phyloP scores from a whole-genome alignment of 805 yeast species.

The Alloascoidea hylecoeti region DNA sequence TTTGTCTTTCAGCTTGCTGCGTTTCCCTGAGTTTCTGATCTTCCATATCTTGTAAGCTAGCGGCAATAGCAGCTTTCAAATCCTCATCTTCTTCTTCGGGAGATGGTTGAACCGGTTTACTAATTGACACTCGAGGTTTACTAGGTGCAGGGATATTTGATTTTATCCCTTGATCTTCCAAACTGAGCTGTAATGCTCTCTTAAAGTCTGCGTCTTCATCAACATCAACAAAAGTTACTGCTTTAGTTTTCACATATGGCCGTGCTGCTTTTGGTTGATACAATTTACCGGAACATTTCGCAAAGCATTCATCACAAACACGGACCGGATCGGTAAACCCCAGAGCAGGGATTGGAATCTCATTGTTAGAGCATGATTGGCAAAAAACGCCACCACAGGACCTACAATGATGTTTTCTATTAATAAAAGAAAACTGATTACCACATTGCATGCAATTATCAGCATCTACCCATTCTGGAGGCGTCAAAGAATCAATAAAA shows the following conservation, averaged over 20 bases:
- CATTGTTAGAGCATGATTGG: slow-evolving; percentile 70
- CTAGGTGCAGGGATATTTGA: slow-evolving; percentile 9
- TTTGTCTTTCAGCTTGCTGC: slow-evolving; percentile 5
- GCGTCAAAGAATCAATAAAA: slow-evolving; percentile 78
- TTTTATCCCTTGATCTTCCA: slow-evolving; percentile 36
- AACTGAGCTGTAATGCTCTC: slow-evolving; percentile 66
- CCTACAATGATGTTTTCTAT: slow-evolving; percentile 92
- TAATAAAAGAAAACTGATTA: slow-evolving; percentile 60
- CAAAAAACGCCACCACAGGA: slow-evolving; percentile 94
- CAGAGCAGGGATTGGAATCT: slow-evolving; percentile 57
- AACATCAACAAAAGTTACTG: slow-evolving; percentile 16
- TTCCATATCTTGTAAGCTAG: slow-evolving; percentile 68
- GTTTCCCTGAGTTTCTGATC: slow-evolving; percentile 13
- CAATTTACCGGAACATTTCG: slow-evolving; percentile 26
- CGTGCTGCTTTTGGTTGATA: slow-evolving; percentile 6
- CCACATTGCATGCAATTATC: slow-evolving; percentile 94
- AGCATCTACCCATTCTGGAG: slow-evolving; percentile 96
- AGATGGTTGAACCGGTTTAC: slow-evolving; percentile 5
- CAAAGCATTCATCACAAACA: slow-evolving; percentile 84
- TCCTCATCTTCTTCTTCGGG: slow-evolving; percentile 71
- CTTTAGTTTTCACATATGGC: slow-evolving; percentile 4
- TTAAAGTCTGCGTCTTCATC: slow-evolving; percentile 68
- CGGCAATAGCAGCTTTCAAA: slow-evolving; percentile 87
- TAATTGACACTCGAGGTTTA: slow-evolving; percentile 3
- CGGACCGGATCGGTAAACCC: slow-evolving; percentile 86